Evolutionary conservation across 768 basidiomycete species (phyloP), one percentile per base, ranked within the genome.

Genomic region (Suillus spraguei): DNA sequence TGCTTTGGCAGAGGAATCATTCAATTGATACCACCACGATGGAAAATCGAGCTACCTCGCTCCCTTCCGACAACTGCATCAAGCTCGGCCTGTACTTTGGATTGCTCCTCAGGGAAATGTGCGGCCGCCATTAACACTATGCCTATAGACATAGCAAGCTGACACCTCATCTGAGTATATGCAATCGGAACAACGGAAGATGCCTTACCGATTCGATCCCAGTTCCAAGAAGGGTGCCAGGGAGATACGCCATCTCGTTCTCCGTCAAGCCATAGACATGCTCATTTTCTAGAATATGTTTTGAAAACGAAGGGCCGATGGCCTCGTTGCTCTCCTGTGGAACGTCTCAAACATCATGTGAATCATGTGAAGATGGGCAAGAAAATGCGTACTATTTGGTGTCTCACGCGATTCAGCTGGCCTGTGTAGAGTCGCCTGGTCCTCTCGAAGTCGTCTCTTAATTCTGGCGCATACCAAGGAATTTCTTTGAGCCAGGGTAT

Each of bases 141-240:
- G 14, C 24, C 8, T 28, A 49, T 49, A 3, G 47, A 14, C 13
- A 16, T 3, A 4, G 24, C 24, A 3, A 24, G 24, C 47, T 49
- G 47, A 16, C 3, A 49, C 47, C 24, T 28, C 14, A 49, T 28
- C 24, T 49, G 24, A 49, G 24, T 16, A 28, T 28, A 28, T 28
- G 4, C 28, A 28, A 28, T 28, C 28, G 28, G 28, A 28, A 28
- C 2, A 28, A 28, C 4, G 4, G 28, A 28, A 42, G 41, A 61
- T 32, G 16, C 60, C 66, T 49, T 28, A 73, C 75, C 28, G 85
- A 86, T 65, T 85, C 85, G 1, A 81, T 80, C 2, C 85, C 85
- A n/a, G 85, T 85, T 39, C 84, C 84, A 65, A 86, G 86, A 76
- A 87, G 81, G 38, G 79, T 79, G 1, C 85, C 85, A 2, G 82